Evolutionary conservation across 805 yeast genomes (phyloP), one percentile per base, ranked within the genome.

Genomic region (Yamadazyma laniorum): DNA sequence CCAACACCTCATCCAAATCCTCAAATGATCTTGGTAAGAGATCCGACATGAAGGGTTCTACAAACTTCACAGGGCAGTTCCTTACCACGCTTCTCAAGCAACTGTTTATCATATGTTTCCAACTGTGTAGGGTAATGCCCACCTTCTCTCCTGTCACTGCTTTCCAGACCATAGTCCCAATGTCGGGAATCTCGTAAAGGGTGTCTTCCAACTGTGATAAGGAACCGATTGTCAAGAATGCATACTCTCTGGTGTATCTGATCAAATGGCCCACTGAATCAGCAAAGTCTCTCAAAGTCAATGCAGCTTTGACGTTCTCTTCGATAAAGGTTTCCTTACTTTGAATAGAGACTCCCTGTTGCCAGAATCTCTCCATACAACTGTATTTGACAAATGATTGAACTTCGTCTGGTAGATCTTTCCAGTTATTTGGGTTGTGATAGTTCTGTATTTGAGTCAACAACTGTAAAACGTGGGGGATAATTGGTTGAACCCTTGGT

Each of bases 181-280:
- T 79, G 34, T 80, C 80, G 2, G 96, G 96, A 30, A 90, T 79
- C 44, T 82, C 90, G 53, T 86, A 93, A 44, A 93, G 70, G 0
- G 96, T 85, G 43, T 83, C 95, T 34, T 93, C 97, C 39, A 93
- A 70, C 52, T 87, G 91, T 0, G 96, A 79, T 35, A 93, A 84
- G 1, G 96, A 86, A 13, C 95, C 90, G 25, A 93, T 72, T 1
- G 97, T 87, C 46, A 91, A 64, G 56, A 89, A 85, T 2, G 96
- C 95, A 58, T 95, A 93, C 60, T 93, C 99, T 49, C 99, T 77
- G 0, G 99, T 93, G 55, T 95, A 93, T 52, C 99, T 73, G 12
- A 93, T 82, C 53, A 88, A 86, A 59, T 93, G 97, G 13, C 99
- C 99, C 11, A 93, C 95, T 11, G 95, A 85, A 58, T 95, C 98